Evolutionary conservation across 805 yeast species (phyloP), one percentile per base, ranked within the genome.

Genomic region (Ogataea methylovora): DNA sequence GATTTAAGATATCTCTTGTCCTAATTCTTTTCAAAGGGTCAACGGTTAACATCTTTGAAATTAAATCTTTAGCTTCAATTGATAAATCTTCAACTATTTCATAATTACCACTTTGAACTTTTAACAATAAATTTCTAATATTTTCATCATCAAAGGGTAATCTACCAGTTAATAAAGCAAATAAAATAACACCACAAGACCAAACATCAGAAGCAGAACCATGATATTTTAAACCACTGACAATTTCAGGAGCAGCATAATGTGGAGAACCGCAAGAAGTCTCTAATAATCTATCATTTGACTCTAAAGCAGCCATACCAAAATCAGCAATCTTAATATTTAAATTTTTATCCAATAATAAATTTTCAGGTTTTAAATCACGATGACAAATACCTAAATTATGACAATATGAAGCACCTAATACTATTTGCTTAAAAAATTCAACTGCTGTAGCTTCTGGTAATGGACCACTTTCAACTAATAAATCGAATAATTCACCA

Each of bases 201-300:
- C 98, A 92, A 36, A 92, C 88, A 59, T 92, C 98, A 22, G 94
- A 79, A 27, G 95, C 96, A 21, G 94, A 87, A 11, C 98, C 98
- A 53, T 92, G 97, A 56, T 92, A 92, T 40, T 79, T 86, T 41
- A 82, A 76, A 24, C 98, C 98, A 10, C 95, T 84, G 9, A 92
- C 97, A 45, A 92, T 90, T 57, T 92, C 98, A 0, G 98, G 98
- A 8, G 96, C 85, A 2, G 97, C 98, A 58, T 92, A 92, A 58
- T 92, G 98, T 8, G 98, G 98, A 13, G 97, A 87, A 1, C 98
- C 98, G 60, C 98, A 92, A 14, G 94, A 80, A 4, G 98, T 92
- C 56, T 90, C 97, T 38, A 92, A 66, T 51, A 90, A 62, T 47
- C 82, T 76, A 45, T 79, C 90, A 35, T 73, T 73, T n/a, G 64